phyloP scores from a whole-genome alignment of 768 basidiomycete species.

The Termitomyces sp. region DNA sequence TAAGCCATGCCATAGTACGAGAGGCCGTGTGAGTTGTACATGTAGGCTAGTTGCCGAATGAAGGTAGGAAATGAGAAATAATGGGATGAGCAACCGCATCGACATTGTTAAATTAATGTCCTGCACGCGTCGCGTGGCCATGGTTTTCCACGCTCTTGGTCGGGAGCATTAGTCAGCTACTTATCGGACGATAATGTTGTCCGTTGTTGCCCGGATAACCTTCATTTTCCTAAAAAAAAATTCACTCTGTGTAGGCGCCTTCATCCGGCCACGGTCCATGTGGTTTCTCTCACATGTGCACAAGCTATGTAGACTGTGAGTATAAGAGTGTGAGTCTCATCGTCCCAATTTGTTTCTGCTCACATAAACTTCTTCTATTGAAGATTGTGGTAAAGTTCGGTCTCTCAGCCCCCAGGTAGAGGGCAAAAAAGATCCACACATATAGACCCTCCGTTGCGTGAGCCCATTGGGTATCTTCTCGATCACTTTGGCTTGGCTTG shows the following conservation, averaged over 20 bases:
- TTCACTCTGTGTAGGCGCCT: neutral
- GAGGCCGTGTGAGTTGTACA: slow-evolving; percentile 32
- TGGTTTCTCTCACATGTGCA: neutral
- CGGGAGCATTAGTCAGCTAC: neutral
- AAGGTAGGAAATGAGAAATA: neutral
- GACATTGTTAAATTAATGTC: slow-evolving; percentile 1
- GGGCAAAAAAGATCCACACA: no score
- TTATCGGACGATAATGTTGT: neutral
- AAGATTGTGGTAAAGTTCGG: neutral
- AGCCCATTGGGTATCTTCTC: neutral
- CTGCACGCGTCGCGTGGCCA: no score
- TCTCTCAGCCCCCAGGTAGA: neutral
- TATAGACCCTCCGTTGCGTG: neutral
- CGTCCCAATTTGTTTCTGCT: neutral
- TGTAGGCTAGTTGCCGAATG: neutral
- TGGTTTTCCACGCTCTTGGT: neutral
- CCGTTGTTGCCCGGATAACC: neutral
- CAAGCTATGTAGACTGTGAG: neutral
- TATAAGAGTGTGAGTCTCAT: neutral
- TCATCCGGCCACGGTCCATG: neutral
- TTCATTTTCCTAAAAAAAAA: neutral
- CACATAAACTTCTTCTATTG: neutral
- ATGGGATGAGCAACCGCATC: neutral
- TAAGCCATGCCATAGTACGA: slow-evolving; percentile 76
- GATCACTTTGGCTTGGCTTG: neutral